These are phyloP conservation scores for Penicillium oxalicum DNA, from an alignment of 2,329 filamentous ascomycete genomes.

Conservation along the genomic window DNA sequence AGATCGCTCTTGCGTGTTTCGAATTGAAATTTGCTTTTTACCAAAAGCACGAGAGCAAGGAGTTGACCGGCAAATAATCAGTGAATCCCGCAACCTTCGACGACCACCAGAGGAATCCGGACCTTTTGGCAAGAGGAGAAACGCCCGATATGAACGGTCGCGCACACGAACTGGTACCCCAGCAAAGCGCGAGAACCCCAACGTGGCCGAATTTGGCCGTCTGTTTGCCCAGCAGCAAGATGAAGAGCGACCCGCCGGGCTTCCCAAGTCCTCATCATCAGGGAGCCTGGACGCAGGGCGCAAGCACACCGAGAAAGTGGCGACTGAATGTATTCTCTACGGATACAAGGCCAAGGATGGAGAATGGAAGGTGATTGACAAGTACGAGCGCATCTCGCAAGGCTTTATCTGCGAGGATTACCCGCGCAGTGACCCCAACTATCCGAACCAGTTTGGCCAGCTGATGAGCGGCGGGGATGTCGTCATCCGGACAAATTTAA, in stretches of 20 bases:
- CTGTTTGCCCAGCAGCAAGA: conserved; percentile 43
- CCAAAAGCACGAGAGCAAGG: too few relatives aligned
- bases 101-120: conserved; percentile 55
- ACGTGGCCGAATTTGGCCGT: conserved; percentile 43
- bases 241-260: conserved; percentile 34
- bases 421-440: conserved; percentile 70
- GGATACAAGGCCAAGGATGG: conserved; percentile 66
- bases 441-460: conserved; percentile 63
- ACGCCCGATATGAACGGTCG: conserved; percentile 43
- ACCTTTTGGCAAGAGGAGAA: conserved; percentile 53
- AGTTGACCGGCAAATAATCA: conserved; percentile 10
- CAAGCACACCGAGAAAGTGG: conserved; percentile 45
- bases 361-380: conserved; percentile 79
- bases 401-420: conserved; percentile 91
- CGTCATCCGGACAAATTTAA: conserved; percentile 61
- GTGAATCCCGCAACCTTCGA: conserved; percentile 46
- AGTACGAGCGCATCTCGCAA: conserved; percentile 75
- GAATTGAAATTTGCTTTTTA: too few relatives aligned
- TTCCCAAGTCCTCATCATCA: conserved; percentile 37
- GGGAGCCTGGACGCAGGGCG: conserved; percentile 37
- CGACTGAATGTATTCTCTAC: conserved; percentile 76
- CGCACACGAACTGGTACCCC: conserved; percentile 55
- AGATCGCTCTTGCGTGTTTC: too few relatives aligned
- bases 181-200: conserved; percentile 52
- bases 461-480: conserved; percentile 68